phyloP scores from a whole-genome alignment of 2,329 filamentous ascomycete species.

The Clonostachys rhizophaga region DNA sequence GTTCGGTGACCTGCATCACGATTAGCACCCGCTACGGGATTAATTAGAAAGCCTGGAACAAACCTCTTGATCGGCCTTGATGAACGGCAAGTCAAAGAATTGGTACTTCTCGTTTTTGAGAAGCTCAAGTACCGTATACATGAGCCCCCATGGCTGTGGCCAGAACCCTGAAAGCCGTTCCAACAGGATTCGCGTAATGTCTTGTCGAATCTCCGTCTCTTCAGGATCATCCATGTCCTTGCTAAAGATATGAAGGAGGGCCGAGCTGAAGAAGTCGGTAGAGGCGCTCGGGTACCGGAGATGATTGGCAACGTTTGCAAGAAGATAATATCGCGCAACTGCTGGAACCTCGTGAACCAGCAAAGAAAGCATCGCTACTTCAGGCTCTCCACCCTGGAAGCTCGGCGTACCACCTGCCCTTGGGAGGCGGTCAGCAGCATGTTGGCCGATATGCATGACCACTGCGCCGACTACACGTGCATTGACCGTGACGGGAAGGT shows the following conservation, averaged over 20 bases:
- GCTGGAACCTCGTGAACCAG: conserved; percentile 70
- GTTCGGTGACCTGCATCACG: conserved; percentile 17
- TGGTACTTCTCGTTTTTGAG: conserved; percentile 86
- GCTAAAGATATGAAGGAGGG: conserved; percentile 80
- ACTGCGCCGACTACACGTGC: conserved; percentile 72
- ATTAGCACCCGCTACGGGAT: conserved; percentile 1
- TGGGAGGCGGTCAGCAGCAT: conserved; percentile 57
- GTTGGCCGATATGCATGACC: conserved; percentile 75
- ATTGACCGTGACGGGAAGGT: conserved; percentile 65
- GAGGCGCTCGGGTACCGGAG: conserved; percentile 84
- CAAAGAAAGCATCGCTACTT: conserved; percentile 69
- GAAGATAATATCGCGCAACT: conserved; percentile 78
- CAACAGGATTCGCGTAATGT: conserved; percentile 82
- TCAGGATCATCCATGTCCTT: conserved; percentile 69
- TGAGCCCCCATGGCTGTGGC: conserved; percentile 92
- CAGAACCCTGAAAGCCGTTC: conserved; percentile 86
- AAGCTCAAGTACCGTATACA: conserved; percentile 83
- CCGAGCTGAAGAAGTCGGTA: conserved; percentile 89
- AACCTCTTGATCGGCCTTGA: conserved; percentile 87
- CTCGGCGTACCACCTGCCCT: conserved; percentile 56
- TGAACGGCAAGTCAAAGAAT: conserved; percentile 90
- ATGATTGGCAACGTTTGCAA: conserved; percentile 85
- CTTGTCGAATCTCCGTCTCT: conserved; percentile 79
- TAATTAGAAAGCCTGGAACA: conserved; percentile 9
- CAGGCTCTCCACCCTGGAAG: conserved; percentile 31